These are phyloP conservation scores for Protea cynaroides DNA, from an alignment of 164 flowering plant species.

Conservation along the genomic window DNA sequence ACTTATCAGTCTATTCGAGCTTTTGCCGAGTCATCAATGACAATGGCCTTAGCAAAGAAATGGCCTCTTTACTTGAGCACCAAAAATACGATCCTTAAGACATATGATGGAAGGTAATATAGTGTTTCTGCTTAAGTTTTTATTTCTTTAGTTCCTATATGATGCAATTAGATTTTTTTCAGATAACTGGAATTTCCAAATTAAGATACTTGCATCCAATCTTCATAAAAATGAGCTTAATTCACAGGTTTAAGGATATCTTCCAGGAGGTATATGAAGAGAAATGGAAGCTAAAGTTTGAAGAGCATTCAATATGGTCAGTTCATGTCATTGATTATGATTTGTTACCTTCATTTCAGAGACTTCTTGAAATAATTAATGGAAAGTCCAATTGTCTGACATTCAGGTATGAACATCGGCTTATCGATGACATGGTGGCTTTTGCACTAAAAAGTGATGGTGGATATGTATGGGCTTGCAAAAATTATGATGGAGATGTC, in stretches of 20 bases:
- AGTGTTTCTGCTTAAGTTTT: not conserved
- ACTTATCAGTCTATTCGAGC: constrained; percentile 75
- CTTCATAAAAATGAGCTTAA: not conserved
- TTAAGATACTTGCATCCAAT: not conserved
- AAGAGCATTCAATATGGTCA: constrained; percentile 83
- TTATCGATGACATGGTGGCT: constrained; percentile 99
- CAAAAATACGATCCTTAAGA: constrained; percentile 93
- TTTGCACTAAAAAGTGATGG: constrained; percentile 94
- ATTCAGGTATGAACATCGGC: constrained; percentile 94
- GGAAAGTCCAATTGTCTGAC: constrained; percentile 5
- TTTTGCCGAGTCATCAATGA: constrained; percentile 96
- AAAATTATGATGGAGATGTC: constrained; percentile 99
- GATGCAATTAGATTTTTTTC: not conserved
- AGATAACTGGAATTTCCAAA: not conserved
- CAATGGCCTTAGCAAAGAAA: constrained; percentile 80
- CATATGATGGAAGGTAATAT: constrained; percentile 94
- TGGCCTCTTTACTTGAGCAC: constrained; percentile 99
- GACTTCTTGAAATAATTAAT: constrained; percentile 11
- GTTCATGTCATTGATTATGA: constrained; percentile 5
- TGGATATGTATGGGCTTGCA: constrained; percentile 99
- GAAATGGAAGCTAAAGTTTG: constrained; percentile 88
- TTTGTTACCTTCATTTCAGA: not conserved
- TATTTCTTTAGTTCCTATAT: not conserved
- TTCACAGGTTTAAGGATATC: constrained; percentile 91
- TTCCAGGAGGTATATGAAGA: constrained; percentile 92